Conservation (phyloP, 2,329 filamentous ascomycete species). For the Cercospora zeina region DNA sequence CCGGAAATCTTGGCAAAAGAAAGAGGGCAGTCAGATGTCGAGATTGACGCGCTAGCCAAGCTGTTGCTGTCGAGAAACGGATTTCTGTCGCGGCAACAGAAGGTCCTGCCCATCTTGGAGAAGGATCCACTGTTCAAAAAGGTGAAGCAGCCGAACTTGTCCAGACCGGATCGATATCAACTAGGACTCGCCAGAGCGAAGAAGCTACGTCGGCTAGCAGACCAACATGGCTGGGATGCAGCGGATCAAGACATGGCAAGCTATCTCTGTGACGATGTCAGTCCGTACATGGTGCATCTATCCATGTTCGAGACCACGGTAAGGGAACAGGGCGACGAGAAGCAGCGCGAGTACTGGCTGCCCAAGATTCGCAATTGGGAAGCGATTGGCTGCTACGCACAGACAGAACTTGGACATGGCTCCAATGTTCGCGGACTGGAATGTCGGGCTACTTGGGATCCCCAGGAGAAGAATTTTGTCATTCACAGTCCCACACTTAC, state of each 20-base stretch:
- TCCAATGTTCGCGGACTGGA: constrained; percentile 56
- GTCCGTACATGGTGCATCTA: constrained; percentile 54
- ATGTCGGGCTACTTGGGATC: constrained; percentile 52
- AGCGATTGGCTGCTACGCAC: constrained; percentile 55
- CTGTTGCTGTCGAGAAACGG: constrained; percentile 52
- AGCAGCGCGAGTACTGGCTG: constrained; percentile 53
- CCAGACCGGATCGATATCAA: constrained; percentile 54
- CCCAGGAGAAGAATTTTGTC: constrained; percentile 49
- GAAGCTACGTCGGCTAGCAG: constrained; percentile 49
- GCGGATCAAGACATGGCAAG: constrained; percentile 55
- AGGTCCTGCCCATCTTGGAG: constrained; percentile 49
- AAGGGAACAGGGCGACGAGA: constrained; percentile 51
- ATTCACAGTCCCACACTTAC: constrained; percentile 56
- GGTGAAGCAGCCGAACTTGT: constrained; percentile 53
- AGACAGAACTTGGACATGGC: constrained; percentile 54
- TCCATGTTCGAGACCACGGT: constrained; percentile 56
- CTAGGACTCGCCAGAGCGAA: constrained; percentile 56
- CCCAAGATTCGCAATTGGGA: constrained; percentile 53
- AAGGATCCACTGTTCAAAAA: constrained; percentile 54
- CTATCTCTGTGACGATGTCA: constrained; percentile 57
- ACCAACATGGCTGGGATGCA: constrained; percentile 51
- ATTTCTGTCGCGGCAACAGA: constrained; percentile 52
- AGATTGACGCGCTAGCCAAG: constrained; percentile 48
- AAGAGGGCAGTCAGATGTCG: constrained; percentile 48
- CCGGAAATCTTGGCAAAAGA: constrained; percentile 50